A percentile compares a stretch with the other conserved stretches of the same genome.
Evolutionary conservation across 768 basidiomycete genomes (phyloP).

Genomic region (Gloeophyllum trabeum): DNA sequence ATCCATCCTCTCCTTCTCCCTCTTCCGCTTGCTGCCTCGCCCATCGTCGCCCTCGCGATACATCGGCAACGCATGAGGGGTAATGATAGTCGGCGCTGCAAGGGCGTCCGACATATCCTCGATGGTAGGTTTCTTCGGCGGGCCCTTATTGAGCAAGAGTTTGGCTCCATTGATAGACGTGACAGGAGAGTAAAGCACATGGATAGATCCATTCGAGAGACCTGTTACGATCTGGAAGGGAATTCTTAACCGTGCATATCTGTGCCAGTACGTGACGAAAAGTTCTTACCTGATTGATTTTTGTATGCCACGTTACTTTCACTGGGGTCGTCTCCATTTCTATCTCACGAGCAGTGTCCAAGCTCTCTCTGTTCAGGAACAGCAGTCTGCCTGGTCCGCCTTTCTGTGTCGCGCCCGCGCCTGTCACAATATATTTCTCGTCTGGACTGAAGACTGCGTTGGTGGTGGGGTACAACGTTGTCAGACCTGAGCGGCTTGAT

Average conservation of each 20-base stretch:
- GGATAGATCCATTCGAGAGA: slow-evolving; percentile 78
- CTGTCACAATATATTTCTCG: slow-evolving; percentile 81
- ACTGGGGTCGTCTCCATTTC: slow-evolving; percentile 75
- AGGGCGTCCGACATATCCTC: slow-evolving; percentile 86
- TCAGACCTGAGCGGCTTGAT: slow-evolving; percentile 46
- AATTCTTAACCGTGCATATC: background rate
- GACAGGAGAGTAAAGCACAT: slow-evolving; percentile 85
- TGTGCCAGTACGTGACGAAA: background rate
- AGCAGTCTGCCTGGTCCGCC: slow-evolving; percentile 62
- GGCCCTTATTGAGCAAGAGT: slow-evolving; percentile 78
- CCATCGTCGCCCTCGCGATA: slow-evolving; percentile 73
- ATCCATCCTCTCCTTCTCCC: slow-evolving; percentile 82
- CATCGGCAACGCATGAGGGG: slow-evolving; percentile 88
- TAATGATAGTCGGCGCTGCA: slow-evolving; percentile 79
- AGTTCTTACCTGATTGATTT: slow-evolving; percentile 75
- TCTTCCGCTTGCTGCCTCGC: slow-evolving; percentile 73
- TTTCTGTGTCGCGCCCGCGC: slow-evolving; percentile 57
- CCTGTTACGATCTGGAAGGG: slow-evolving; percentile 68
- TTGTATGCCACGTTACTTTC: slow-evolving; percentile 88
- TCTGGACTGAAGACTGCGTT: slow-evolving; percentile 96
- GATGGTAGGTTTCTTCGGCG: slow-evolving; percentile 66
- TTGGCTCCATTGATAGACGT: slow-evolving; percentile 91
- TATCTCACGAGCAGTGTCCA: slow-evolving; percentile 59
- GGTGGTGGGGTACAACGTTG: slow-evolving; percentile 82
- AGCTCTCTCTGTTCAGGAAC: slow-evolving; percentile 58